Base-by-base conservation (phyloP, 2,329 filamentous ascomycete genomes). In the Chrysoporthe deuterocubensis region DNA sequence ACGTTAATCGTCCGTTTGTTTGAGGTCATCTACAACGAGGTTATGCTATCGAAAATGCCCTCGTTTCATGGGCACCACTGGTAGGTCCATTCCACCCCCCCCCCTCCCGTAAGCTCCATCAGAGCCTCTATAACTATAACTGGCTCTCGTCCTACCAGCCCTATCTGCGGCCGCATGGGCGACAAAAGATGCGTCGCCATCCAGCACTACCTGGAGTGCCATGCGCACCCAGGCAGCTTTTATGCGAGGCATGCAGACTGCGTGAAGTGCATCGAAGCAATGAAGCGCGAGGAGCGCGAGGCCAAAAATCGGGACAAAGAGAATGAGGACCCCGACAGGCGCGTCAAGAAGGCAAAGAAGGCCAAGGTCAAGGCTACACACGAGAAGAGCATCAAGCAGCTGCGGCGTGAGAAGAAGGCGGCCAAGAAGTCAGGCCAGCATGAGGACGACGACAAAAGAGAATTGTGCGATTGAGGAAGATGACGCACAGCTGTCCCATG, bases 1-100 rank as follows among this genome's bases (percentile, higher is more conserved):
- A 26, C 26, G 26, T 26, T 26, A 26, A 26, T 26, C 26, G 26
- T 26, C 26, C 26, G 26, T 26, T 26, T 26, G 26, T 26, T 26
- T 26, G 26, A 26, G 26, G 26, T 26, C 26, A 26, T 26, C 26
- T 26, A 52, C 8, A 21, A 54, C 21, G 16, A n/a, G 5, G 14
- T 18, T 11, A 26, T 60, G 34, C 57, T 6, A 37, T 9, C 4
- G 37, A 62, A 26, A 1, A 69, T 69, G 67, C 62, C 65, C 14
- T n/a, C 48, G 16, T 65, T 64, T 6, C 48, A 58, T 1, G 26
- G 40, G 16, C 67, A 69, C 14, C 67, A 69, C 43, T 69, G 65
- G 65, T 69, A 65, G 26, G 54, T 42, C 0, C 18, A 56, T 6
- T 16, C 7, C 42, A 9, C 21, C 6, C 43, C 32, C 0, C n/a